These are phyloP conservation scores for Phaeosphaeriaceae sp. DNA, from an alignment of 2,329 filamentous ascomycete genomes.

Conservation along the genomic window DNA sequence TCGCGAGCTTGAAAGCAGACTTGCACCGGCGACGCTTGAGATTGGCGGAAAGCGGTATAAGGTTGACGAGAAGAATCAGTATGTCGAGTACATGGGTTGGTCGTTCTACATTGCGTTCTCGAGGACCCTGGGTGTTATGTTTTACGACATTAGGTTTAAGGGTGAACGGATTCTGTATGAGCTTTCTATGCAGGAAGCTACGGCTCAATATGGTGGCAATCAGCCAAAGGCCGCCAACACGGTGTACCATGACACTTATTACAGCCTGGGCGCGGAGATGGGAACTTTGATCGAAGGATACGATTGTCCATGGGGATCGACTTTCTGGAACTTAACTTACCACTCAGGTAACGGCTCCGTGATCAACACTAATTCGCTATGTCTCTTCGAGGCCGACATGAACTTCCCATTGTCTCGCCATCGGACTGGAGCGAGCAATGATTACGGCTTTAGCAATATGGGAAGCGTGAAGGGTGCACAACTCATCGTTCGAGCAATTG, in stretches of 20 bases:
- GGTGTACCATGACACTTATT: slow-evolving; percentile 58
- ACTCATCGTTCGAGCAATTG: slow-evolving; percentile 49
- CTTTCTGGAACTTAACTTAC: slow-evolving; percentile 58
- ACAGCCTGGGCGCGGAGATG: slow-evolving; percentile 56
- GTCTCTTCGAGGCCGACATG: slow-evolving; percentile 45
- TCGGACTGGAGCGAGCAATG: slow-evolving; percentile 23
- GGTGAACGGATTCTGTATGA: slow-evolving; percentile 64
- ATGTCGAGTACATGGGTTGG: slow-evolving; percentile 59
- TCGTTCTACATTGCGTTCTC: slow-evolving; percentile 61
- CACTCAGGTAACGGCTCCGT: slow-evolving; percentile 49
- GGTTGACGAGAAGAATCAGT: slow-evolving; percentile 52
- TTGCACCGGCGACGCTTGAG: slow-evolving; percentile 50
- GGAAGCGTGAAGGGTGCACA: slow-evolving; percentile 39
- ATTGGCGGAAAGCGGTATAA: slow-evolving; percentile 52
- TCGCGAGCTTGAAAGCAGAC: slow-evolving; percentile 49
- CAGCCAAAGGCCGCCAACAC: slow-evolving; percentile 56
- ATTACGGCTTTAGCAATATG: slow-evolving; percentile 32
- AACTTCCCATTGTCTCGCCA: slow-evolving; percentile 46
- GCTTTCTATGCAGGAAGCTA: slow-evolving; percentile 62
- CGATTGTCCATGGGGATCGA: slow-evolving; percentile 61
- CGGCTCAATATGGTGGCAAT: slow-evolving; percentile 58
- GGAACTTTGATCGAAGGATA: slow-evolving; percentile 54
- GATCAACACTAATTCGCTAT: slow-evolving; percentile 60
- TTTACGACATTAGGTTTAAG: slow-evolving; percentile 63
- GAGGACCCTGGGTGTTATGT: slow-evolving; percentile 56